phyloP scores from a whole-genome alignment of 257 asterid genomes.

The Penstemon davidsonii region DNA sequence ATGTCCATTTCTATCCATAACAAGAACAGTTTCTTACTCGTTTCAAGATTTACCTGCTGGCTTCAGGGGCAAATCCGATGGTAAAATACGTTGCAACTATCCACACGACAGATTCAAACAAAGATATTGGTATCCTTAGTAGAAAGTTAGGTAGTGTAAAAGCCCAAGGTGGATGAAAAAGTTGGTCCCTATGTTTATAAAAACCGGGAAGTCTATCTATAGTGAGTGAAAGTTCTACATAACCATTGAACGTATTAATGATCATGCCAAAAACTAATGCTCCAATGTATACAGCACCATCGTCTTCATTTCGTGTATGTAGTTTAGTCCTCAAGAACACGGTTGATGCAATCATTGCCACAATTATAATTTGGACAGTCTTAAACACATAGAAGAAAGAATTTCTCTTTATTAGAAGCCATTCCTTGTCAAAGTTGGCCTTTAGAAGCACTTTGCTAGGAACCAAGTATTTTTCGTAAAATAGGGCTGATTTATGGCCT shows the following conservation, averaged over 20 bases:
- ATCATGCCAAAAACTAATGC: constrained; percentile 62
- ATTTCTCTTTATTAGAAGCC: constrained; percentile 69
- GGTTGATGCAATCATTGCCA: constrained; percentile 63
- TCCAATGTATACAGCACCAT: constrained; percentile 52
- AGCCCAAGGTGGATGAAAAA: constrained; percentile 75
- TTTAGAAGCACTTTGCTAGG: constrained; percentile 54
- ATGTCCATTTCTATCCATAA: not conserved
- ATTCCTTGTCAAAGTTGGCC: constrained; percentile 62
- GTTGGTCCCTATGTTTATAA: constrained; percentile 69
- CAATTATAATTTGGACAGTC: constrained; percentile 58
- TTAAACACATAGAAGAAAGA: constrained; percentile 66
- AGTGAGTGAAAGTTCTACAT: constrained; percentile 55
- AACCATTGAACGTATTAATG: constrained; percentile 64
- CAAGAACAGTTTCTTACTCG: not conserved
- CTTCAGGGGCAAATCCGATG: constrained; percentile 76
- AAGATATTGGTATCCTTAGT: constrained; percentile 57
- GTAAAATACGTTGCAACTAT: constrained; percentile 52
- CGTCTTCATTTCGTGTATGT: constrained; percentile 42
- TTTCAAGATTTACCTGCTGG: constrained; percentile 49
- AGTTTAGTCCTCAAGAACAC: constrained; percentile 59
- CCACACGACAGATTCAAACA: constrained; percentile 61
- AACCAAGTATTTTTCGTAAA: constrained; percentile 48
- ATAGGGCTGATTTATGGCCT: constrained; percentile 56
- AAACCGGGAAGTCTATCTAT: constrained; percentile 74
- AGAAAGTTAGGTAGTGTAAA: constrained; percentile 63